Evolutionary conservation across 2,329 filamentous ascomycete species (phyloP), one percentile per base, ranked within the genome.

Genomic region (Cladosporium austrohemisphaericum): DNA sequence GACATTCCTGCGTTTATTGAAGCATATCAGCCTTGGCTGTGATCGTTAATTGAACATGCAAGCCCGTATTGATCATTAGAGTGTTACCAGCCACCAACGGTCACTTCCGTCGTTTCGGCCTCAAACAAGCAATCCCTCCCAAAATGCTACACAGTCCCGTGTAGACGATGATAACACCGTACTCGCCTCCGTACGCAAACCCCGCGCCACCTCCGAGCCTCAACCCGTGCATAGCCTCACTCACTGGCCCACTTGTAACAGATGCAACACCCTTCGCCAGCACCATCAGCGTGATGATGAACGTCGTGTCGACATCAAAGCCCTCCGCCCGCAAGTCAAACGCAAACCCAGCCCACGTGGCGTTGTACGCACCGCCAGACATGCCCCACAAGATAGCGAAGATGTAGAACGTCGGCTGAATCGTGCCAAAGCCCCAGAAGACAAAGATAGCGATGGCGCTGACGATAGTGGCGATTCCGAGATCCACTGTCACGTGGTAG

Each of bases 191-290:
- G 55, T 73, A 75, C 1, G 67, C 71, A 1, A 53, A 59, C 14
- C 65, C 67, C 41, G 67, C 60, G 23, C 66, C 65, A 14, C 64
- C 64, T 22, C 60, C 59, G 13, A 61, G 58, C 5, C 75, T 52
- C 25, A 76, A 55, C n/a, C n/a, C n/a, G n/a, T n/a, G n/a, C n/a
- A n/a, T n/a, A 11, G 63, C 68, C 57, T 77, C 75, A 41, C 74
- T 77, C 32, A 79, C 58, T 0, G 77, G 76, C 2, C 77, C 76
- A 52, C 68, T 72, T 7, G 72, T 68, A 8, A 79, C 62, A 58
- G 73, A 75, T 3, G 76, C 76, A 14, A 79, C 66, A 0, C 76
- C 76, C 36, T 74, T 73, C 0, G 75, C 76, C 5, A 71, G 70
- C 6, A 69, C 69, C 46, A 79, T 62, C 10, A 72, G 67, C 0